Conservation (phyloP, 1,139 yeast genomes). For the Lodderomyces metapsilosis region DNA sequence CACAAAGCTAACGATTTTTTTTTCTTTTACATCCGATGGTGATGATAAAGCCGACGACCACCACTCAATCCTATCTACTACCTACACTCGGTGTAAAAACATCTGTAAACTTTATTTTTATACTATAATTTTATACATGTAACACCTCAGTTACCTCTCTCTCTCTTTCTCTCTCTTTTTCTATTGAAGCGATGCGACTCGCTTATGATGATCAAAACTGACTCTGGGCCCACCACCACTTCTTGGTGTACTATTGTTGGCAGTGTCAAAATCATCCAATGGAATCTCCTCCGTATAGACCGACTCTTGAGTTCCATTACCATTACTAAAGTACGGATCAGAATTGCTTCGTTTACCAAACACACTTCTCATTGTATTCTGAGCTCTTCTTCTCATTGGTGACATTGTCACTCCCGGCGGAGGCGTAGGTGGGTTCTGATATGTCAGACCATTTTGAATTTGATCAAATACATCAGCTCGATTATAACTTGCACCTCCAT, state of each 20-base stretch:
- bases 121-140: too few relatives aligned
- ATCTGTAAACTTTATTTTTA: too few relatives aligned
- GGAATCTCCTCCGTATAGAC: constrained; percentile 49
- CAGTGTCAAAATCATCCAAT: constrained; percentile 40
- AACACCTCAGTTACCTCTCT: background rate
- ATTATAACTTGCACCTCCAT: constrained; percentile 1
- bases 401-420: constrained; percentile 13
- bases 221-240: background rate
- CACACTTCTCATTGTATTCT: constrained; percentile 8
- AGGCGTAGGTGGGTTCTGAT: constrained; percentile 14
- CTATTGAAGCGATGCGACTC: constrained; percentile 15
- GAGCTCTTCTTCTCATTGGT: constrained; percentile 10
- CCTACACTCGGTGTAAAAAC: too few relatives aligned
- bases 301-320: constrained; percentile 16
- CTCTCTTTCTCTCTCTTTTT: constrained; percentile 6
- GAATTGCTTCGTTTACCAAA: constrained; percentile 10
- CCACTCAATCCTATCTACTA: too few relatives aligned
- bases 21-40: too few relatives aligned
- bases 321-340: constrained; percentile 7
- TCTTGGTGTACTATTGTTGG: too few relatives aligned
- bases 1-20: too few relatives aligned
- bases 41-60: too few relatives aligned
- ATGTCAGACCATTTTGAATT: background rate
- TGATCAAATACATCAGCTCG: constrained; percentile 7
- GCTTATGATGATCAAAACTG: constrained; percentile 18